A percentile compares a stretch with the other conserved stretches of the same genome.
Evolutionary conservation across 1,284 basidiomycete genomes (phyloP).

Genomic region (Xerocomus nothofagi): DNA sequence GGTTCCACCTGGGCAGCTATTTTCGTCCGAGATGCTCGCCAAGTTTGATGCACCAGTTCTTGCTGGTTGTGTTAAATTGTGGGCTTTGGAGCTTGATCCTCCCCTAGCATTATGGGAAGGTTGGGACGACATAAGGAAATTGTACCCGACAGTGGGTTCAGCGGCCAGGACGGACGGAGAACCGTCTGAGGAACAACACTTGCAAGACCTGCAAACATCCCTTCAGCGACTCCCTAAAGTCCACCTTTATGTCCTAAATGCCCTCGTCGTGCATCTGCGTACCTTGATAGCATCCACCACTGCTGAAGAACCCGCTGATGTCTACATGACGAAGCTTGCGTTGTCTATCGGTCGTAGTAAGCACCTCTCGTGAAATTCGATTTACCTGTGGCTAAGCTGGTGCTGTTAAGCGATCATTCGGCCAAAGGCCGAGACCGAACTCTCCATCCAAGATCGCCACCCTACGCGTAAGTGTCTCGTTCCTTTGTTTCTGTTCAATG

Average conservation of each 20-base stretch:
- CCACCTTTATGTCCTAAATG: constrained; percentile 82
- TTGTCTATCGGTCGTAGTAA: constrained; percentile 83
- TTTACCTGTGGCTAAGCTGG: background rate
- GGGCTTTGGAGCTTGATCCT: constrained; percentile 83
- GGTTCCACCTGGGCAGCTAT: constrained; percentile 61
- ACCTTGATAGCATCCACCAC: constrained; percentile 73
- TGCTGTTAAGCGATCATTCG: constrained; percentile 66
- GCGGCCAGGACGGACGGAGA: constrained; percentile 52
- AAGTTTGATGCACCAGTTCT: constrained; percentile 86
- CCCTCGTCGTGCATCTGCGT: constrained; percentile 76
- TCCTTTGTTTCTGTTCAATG: background rate
- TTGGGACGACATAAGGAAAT: constrained; percentile 84
- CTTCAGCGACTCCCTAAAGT: constrained; percentile 76
- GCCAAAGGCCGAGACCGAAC: constrained; percentile 78
- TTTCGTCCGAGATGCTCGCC: constrained; percentile 63
- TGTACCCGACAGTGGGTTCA: constrained; percentile 78
- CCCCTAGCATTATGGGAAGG: constrained; percentile 82
- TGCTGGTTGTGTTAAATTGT: constrained; percentile 82
- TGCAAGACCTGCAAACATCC: constrained; percentile 68
- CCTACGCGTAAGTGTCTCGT: constrained; percentile 57
- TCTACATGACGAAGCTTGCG: constrained; percentile 85
- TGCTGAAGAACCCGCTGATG: constrained; percentile 67
- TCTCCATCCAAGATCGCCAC: constrained; percentile 86
- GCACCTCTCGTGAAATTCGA: constrained; percentile 31
- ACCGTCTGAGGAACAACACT: constrained; percentile 52